Evolutionary conservation across 2,329 filamentous ascomycete species (phyloP), one percentile per base, ranked within the genome.

Genomic region (Penicillium thymicola): DNA sequence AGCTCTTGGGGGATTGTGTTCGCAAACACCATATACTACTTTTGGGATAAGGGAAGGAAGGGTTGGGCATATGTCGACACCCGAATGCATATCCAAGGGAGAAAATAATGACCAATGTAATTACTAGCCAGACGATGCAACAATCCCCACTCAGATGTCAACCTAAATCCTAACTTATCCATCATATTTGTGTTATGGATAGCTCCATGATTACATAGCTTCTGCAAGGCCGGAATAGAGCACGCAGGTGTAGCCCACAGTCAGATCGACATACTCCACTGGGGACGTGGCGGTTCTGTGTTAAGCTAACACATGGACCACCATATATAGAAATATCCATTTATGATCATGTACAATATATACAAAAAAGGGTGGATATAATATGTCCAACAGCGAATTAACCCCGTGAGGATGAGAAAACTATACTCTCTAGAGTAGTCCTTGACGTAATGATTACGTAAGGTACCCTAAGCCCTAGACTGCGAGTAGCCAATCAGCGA

Each of bases 381-480:
- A 25, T 8, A 16, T 2, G 28, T 46, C 21, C 43, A 34, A 18
- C 21, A 44, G 23, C 34, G 27, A 25, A 25, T 41, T 34, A 41
- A 40, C 27, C 34, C 51, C 30, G 9, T 21, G 18, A 38, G 21
- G 10, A n/a, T 21, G 32, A 32, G 32, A 36, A 50, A 56, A 59
- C 57, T 53, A 70, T 69, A 66, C 68, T 68, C 63, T 63, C 62
- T 65, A 61, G 50, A 53, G 52, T 57, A 65, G 57, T 60, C 52
- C 62, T 67, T 72, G 69, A 72, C 69, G 68, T 66, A 61, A 64
- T 64, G 44, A 54, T 57, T 54, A 57, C 43, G 44, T 54, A 57
- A 53, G 66, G 65, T 73, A 73, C 72, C 72, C 72, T 74, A 74
- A 74, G 70, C 72, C 72, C 72, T 74, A 75, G 69, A 57, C 62